These are phyloP conservation scores for Ustilago lituana DNA, from an alignment of 1,284 basidiomycete genomes.

Conservation along the genomic window DNA sequence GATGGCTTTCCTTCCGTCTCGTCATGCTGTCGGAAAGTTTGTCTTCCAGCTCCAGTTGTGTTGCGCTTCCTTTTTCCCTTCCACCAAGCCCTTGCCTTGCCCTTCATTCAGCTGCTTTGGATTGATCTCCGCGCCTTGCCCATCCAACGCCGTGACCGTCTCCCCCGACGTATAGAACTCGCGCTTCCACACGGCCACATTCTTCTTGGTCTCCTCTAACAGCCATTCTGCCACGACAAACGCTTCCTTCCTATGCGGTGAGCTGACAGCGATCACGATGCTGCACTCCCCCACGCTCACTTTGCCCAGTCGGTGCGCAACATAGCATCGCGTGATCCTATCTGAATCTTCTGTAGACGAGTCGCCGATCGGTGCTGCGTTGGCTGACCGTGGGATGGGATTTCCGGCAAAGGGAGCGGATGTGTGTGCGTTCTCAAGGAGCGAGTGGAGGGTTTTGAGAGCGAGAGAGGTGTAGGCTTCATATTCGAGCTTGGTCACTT, in stretches of 20 bases:
- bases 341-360: background rate
- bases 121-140: conserved; percentile 3
- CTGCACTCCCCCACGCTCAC: conserved; percentile 82
- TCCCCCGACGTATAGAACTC: conserved; percentile 71
- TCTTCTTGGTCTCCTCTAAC: conserved; percentile 82
- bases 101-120: background rate
- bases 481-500: conserved; percentile 79
- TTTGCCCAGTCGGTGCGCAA: conserved; percentile 81
- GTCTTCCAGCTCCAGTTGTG: conserved; percentile 41
- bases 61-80: background rate
- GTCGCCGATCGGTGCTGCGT: conserved; percentile 11
- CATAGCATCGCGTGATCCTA: conserved; percentile 68
- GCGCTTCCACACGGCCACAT: conserved; percentile 87
- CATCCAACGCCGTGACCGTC: conserved; percentile 21
- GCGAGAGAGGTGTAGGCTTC: conserved; percentile 82
- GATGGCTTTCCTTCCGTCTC: background rate
- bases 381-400: conserved; percentile 13
- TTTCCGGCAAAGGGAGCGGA: conserved; percentile 18
- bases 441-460: conserved; percentile 73
- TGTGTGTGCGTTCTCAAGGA: conserved; percentile 33
- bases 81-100: background rate
- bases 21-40: conserved; percentile 32
- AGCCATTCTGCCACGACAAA: conserved; percentile 82
- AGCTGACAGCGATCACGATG: conserved; percentile 84
- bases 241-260: conserved; percentile 83